Evolutionary conservation across 176 grass and related monocot species (phyloP), one percentile per base, ranked within the genome.

Genomic region (Cenchrus purpureus): DNA sequence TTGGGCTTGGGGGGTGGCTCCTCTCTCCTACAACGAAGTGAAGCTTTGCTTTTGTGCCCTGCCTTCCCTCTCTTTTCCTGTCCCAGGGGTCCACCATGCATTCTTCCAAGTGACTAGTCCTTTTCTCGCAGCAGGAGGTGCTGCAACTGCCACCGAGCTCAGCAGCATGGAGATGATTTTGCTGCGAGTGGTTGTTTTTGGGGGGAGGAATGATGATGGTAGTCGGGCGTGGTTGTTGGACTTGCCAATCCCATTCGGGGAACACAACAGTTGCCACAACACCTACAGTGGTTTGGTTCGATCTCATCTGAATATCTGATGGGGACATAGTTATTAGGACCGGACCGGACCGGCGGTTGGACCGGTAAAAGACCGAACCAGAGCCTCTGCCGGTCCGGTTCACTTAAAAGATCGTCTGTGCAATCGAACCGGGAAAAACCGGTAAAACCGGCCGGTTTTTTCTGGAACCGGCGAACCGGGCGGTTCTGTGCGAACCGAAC

Each of bases 111-210:
- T 4, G 68, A 22, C 8, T 1, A 25, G 82, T 89, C 87, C 87
- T 89, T 89, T 85, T 81, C 79, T n/a, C 74, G 67, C 74, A n/a
- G 59, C 59, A 59, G 87, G 46, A 57, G 71, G 31, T 67, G 6
- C 64, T 67, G 12, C 74, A 44, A 25, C 37, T 77, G 55, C 34
- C 74, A 32, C 14, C 14, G n/a, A 9, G 54, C 43, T 62, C 83
- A 62, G 54, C 62, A 77, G 44, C 7, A 40, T 29, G 66, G 73
- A 68, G 44, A 2, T 62, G 37, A 37, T 37, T 37, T 37, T 37
- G 59, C n/a, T 62, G 55, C 19, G 55, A 20, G 8, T 62, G 59
- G 9, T 62, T 62, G 0, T 37, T 37, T 37, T 37, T 2, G n/a
- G 37, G 34, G 17, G 51, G 34, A 48, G 88, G 64, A 64, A 48